Base-by-base conservation (phyloP, 164 flowering plant genomes). In the Piper betle region DNA sequence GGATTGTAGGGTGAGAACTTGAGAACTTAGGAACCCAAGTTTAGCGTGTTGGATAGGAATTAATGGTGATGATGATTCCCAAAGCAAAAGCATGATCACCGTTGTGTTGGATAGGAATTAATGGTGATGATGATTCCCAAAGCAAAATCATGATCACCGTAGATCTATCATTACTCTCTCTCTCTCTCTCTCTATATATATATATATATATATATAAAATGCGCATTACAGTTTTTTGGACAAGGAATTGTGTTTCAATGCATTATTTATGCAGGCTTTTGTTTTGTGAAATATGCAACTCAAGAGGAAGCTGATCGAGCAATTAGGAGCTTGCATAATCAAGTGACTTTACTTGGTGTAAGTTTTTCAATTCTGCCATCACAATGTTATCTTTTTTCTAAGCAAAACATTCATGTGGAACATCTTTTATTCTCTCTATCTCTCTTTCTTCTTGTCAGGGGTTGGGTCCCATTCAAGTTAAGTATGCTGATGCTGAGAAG, bases 401-500 rank as follows among this genome's bases (percentile, higher is more conserved):
- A 12, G 60, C 1, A 17, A 9, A 55, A 33, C 17, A 17, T 41
- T 58, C 7, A 1, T 39, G 60, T 4, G 37, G 37, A 55, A 33
- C 33, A 25, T 25, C 33, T 25, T 1, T 25, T 25, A 25, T 25
- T 25, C 33, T 25, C 33, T 25, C 33, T 18, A 13, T 41, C 55
- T 64, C 39, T 68, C 18, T 60, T 39, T 67, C 58, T 20, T 20
- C 39, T 66, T 75, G 73, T 37, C 84, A 91, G 97, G 96, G 95
- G 42, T 66, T 66, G 12, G 90, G 91, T 65, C 99, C 99, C 42
- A 86, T 94, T 56, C 99, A 94, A 83, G 99, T 94, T 58, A 79
- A 96, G 71, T 94, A 85, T 81, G 99, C 99, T 65, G 99, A 94
- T 72, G 99, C 96, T 9, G 97, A 94, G 66, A 78, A 93, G 41